Conservation (phyloP, 31 red algal genomes). For the Endocladia muricata region DNA sequence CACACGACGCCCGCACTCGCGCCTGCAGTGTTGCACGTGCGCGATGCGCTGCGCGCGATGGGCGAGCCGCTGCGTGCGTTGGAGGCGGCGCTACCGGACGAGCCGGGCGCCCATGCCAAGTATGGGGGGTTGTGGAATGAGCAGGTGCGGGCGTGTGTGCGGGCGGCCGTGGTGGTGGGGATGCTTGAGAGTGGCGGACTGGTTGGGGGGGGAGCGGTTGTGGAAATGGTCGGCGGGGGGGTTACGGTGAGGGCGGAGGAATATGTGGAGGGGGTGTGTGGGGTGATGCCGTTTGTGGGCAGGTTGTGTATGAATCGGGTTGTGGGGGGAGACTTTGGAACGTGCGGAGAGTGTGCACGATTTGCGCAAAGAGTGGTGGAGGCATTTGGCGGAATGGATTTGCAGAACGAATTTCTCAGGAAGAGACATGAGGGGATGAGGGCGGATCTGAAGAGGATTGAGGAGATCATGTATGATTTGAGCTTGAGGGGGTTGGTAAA, state of each 20-base stretch:
- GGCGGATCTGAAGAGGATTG: conserved; percentile 79
- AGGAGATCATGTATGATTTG: conserved; percentile 83
- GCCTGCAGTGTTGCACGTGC: neutral
- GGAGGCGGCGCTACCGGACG: conserved; percentile 40
- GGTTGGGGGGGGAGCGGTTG: conserved; percentile 9
- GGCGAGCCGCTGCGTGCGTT: conserved; percentile 19
- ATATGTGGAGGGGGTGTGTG: conserved; percentile 73
- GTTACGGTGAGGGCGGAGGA: conserved; percentile 57
- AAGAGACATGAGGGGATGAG: conserved; percentile 85
- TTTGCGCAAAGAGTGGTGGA: conserved; percentile 69
- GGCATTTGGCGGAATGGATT: conserved; percentile 70
- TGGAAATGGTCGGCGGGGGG: conserved; percentile 20
- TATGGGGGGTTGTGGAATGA: conserved; percentile 43
- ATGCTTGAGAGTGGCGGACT: conserved; percentile 18
- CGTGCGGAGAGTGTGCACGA: conserved; percentile 19
- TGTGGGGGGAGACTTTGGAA: conserved; percentile 55
- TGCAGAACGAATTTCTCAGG: conserved; percentile 84
- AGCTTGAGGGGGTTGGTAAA: conserved; percentile 57
- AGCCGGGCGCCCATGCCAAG: conserved; percentile 23
- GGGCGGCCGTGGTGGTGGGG: conserved; percentile 25
- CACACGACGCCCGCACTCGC: neutral
- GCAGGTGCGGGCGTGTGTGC: conserved; percentile 10
- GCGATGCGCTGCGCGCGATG: neutral
- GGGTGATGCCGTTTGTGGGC: conserved; percentile 48
- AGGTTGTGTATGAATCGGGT: conserved; percentile 77